Evolutionary conservation across 2,329 filamentous ascomycete genomes (phyloP), one percentile per base, ranked within the genome.

Genomic region (Truncatella angustata): DNA sequence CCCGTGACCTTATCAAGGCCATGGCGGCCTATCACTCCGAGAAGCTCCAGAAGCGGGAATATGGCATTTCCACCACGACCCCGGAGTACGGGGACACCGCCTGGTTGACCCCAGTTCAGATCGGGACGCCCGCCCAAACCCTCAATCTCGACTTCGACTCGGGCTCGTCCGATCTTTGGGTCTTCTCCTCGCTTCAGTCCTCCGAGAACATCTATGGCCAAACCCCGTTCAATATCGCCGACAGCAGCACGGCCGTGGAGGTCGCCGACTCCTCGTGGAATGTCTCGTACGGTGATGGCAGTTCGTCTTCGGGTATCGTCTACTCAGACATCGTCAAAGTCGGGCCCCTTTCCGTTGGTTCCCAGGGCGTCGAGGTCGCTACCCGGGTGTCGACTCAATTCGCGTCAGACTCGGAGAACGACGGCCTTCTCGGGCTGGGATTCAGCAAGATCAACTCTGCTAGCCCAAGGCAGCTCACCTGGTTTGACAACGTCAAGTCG

Each of bases 131-230:
- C 1, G 49, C 58, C 1, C 56, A 63, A 57, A 60, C 56, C 14
- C 54, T 64, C 16, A 56, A 61, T 49, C 54, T 64, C 28, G 61
- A 64, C 56, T 60, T 64, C 42, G 62, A 64, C 54, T 51, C 60
- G n/a, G 62, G 62, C 6, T 64, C 62, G 3, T 60, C 62, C 16
- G 62, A 64, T 30, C 58, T 64, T 23, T 64, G 62, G 62, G 62
- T 63, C 37, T 64, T 63, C 50, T n/a, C n/a, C n/a, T n/a, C n/a
- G n/a, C n/a, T n/a, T n/a, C n/a, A n/a, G n/a, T n/a, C n/a, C n/a
- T n/a, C n/a, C n/a, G n/a, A n/a, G n/a, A n/a, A n/a, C n/a, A n/a
- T n/a, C n/a, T n/a, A n/a, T n/a, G n/a, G n/a, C n/a, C n/a, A n/a
- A n/a, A n/a, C n/a, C n/a, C n/a, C n/a, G n/a, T n/a, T n/a, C n/a